A percentile compares a stretch with the other conserved stretches of the same genome.
Evolutionary conservation across 495 filamentous ascomycete species (phyloP).

Genomic region (Talaromyces ruber): DNA sequence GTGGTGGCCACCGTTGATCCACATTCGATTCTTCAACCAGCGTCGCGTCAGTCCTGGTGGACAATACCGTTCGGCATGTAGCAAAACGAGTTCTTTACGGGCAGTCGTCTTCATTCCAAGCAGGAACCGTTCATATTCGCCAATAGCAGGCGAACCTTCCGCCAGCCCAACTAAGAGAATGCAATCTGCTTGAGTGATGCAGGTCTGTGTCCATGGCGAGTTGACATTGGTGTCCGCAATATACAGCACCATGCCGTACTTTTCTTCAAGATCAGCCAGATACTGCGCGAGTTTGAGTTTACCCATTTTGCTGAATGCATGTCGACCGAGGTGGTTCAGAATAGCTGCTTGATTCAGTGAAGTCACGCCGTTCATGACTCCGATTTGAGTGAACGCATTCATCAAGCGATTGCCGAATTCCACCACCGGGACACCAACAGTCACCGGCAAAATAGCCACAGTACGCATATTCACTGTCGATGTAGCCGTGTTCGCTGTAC

Average conservation of each 20-base stretch:
- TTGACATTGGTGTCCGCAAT: slow-evolving; percentile 97
- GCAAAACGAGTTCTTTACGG: slow-evolving; percentile 84
- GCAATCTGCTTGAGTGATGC: slow-evolving; percentile 91
- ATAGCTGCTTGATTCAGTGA: slow-evolving; percentile 91
- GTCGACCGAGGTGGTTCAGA: slow-evolving; percentile 84
- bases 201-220: slow-evolving; percentile 96
- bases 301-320: slow-evolving; percentile 95
- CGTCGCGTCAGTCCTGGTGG: slow-evolving; percentile 71
- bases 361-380: slow-evolving; percentile 79
- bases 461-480: slow-evolving; percentile 90
- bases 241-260: slow-evolving; percentile 91
- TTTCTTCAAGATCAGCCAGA: slow-evolving; percentile 92
- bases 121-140: slow-evolving; percentile 92
- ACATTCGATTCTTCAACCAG: slow-evolving; percentile 90
- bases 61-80: slow-evolving; percentile 88
- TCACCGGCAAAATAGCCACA: slow-evolving; percentile 84
- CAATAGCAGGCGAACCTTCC: slow-evolving; percentile 80
- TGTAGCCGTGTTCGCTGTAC: slow-evolving; percentile 59
- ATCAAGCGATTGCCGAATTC: slow-evolving; percentile 91
- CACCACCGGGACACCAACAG: slow-evolving; percentile 83
- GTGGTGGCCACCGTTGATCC: slow-evolving; percentile 98
- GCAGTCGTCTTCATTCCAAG: slow-evolving; percentile 97
- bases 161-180: slow-evolving; percentile 88
- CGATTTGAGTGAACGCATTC: slow-evolving; percentile 80
- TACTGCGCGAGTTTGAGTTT: slow-evolving; percentile 95